phyloP scores from a whole-genome alignment of 2,329 filamentous ascomycete genomes.

The Colletotrichum nymphaeae region DNA sequence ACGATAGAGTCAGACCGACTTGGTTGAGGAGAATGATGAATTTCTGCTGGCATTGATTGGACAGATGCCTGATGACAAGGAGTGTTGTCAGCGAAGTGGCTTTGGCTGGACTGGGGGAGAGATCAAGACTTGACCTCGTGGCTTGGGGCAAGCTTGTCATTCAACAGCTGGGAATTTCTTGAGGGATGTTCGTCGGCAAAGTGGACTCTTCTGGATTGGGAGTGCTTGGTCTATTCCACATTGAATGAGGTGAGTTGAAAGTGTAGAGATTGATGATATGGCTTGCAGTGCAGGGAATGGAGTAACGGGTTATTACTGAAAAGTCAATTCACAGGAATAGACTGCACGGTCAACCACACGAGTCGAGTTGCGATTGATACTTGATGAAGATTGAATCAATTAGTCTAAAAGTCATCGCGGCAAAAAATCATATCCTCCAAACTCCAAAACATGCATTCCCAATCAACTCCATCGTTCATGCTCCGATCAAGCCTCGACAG shows the following conservation, averaged over 20 bases:
- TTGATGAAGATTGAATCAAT: not conserved
- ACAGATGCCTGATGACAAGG: too few species aligned
- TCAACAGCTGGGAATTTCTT: too few species aligned
- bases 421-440: not conserved
- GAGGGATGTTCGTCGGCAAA: not conserved
- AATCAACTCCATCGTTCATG: too few species aligned
- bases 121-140: too few species aligned
- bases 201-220: not conserved
- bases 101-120: too few species aligned
- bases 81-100: too few species aligned
- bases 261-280: too few species aligned
- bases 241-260: not conserved
- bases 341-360: not conserved
- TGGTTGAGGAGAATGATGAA: too few species aligned
- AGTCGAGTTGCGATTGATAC: not conserved
- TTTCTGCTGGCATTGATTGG: too few species aligned
- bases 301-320: not conserved
- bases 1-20: too few species aligned
- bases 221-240: not conserved
- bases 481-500: conserved; percentile 4
- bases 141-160: too few species aligned
- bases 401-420: not conserved
- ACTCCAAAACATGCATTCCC: not conserved
- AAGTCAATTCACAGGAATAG: not conserved
- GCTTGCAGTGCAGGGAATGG: too few species aligned